These are phyloP conservation scores for Penicillium ucsense DNA, from an alignment of 495 filamentous ascomycete species.

Conservation along the genomic window DNA sequence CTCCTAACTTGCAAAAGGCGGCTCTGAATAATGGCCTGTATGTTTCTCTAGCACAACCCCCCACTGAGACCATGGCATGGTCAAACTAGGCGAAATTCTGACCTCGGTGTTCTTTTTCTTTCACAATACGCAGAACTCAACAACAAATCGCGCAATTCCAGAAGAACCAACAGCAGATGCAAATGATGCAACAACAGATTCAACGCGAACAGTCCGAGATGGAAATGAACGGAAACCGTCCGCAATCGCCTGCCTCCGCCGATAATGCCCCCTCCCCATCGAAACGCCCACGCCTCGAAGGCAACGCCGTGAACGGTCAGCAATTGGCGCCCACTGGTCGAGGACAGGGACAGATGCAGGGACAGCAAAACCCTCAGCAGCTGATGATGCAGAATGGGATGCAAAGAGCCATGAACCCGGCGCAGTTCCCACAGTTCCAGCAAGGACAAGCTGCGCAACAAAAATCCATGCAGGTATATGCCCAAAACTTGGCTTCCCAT, in stretches of 20 bases:
- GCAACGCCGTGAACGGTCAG: conserved; percentile 59
- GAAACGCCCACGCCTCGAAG: conserved; percentile 84
- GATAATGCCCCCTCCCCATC: conserved; percentile 89
- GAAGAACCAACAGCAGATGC: conserved; percentile 48
- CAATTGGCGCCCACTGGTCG: conserved; percentile 74
- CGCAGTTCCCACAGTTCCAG: conserved; percentile 69
- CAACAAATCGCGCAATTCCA: conserved; percentile 53
- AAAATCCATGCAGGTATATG: conserved; percentile 79
- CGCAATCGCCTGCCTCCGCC: conserved; percentile 68
- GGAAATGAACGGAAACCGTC: conserved; percentile 73
- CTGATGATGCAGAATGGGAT: conserved; percentile 71
- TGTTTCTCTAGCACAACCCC: conserved; percentile 8
- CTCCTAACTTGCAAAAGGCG: conserved; percentile 52
- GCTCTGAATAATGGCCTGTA: conserved; percentile 62
- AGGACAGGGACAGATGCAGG: conserved; percentile 61
- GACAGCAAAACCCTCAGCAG: conserved; percentile 54
- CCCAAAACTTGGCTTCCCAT: conserved; percentile 71
- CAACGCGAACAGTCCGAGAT: conserved; percentile 77
- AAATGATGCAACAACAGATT: conserved; percentile 64
- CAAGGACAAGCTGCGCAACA: conserved; percentile 54
- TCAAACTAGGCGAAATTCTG: conserved; percentile 6
- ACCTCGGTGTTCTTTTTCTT: not conserved
- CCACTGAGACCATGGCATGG: not conserved
- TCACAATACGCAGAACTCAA: conserved; percentile 20
- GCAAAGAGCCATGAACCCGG: conserved; percentile 58